A percentile compares a stretch with the other conserved stretches of the same genome.
phyloP scores from a whole-genome alignment of 805 yeast genomes.

The Candida ponderosae region DNA sequence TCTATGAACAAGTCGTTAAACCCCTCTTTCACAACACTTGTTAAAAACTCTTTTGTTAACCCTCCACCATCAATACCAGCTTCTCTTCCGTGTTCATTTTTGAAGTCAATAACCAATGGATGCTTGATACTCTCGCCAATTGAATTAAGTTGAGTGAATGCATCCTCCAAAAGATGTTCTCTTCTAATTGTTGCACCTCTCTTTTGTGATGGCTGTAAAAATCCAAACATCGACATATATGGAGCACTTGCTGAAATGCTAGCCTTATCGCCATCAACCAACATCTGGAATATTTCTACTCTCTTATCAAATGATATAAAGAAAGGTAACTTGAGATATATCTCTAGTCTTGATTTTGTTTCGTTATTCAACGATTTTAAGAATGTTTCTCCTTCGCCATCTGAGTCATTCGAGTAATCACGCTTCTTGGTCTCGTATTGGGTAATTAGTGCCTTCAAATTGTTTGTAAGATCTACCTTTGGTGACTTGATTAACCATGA shows the following conservation, averaged over 20 bases:
- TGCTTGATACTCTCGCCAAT: slow-evolving; percentile 51
- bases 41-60: slow-evolving; percentile 81
- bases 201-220: slow-evolving; percentile 7
- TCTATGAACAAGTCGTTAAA: slow-evolving; percentile 40
- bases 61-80: slow-evolving; percentile 98
- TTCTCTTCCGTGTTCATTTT: slow-evolving; percentile 68
- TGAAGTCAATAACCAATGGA: slow-evolving; percentile 56
- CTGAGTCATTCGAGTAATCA: slow-evolving; percentile 13
- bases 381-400: slow-evolving; percentile 16
- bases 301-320: slow-evolving; percentile 70
- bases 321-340: slow-evolving; percentile 65
- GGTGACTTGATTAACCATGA: slow-evolving; percentile 45
- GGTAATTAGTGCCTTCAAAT: slow-evolving; percentile 28
- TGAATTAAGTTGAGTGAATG: slow-evolving; percentile 49
- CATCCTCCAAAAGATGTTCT: slow-evolving; percentile 66
- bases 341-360: slow-evolving; percentile 29
- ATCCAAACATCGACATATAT: slow-evolving; percentile 11
- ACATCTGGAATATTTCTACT: slow-evolving; percentile 60
- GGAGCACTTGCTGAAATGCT: slow-evolving; percentile 11
- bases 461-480: slow-evolving; percentile 21
- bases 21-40: slow-evolving; percentile 62
- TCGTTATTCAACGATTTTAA: slow-evolving; percentile 8
- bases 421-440: slow-evolving; percentile 34
- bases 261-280: slow-evolving; percentile 48
- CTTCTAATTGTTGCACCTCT: slow-evolving; percentile 54